phyloP scores from a whole-genome alignment of 306 rosid genomes.

The Myrica gale region DNA sequence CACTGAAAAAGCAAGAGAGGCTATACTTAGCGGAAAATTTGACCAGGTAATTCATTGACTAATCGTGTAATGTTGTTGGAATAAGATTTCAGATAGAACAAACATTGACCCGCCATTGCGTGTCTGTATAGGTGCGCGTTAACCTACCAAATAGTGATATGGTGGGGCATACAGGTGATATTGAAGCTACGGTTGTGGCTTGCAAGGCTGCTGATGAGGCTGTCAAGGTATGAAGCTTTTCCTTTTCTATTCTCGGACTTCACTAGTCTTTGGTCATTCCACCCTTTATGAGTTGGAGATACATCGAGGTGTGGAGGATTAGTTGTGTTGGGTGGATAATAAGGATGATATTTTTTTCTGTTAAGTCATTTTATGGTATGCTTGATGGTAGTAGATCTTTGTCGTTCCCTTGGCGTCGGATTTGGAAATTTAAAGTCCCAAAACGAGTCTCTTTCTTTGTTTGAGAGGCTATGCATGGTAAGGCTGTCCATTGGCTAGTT shows the following conservation, averaged over 20 bases:
- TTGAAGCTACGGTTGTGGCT: constrained; percentile 86
- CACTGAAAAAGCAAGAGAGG: constrained; percentile 90
- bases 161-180: constrained; percentile 78
- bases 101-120: background rate
- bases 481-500: too few species aligned
- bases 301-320: background rate
- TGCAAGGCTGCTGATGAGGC: constrained; percentile 98
- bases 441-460: too few species aligned
- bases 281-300: background rate
- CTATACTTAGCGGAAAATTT: constrained; percentile 77
- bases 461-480: too few species aligned
- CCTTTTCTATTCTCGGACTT: background rate
- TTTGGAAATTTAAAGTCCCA: too few species aligned
- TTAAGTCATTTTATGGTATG: too few species aligned
- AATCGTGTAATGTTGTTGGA: constrained; percentile 1
- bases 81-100: constrained; percentile 7
- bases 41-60: constrained; percentile 47
- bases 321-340: too few species aligned
- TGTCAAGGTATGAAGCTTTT: constrained; percentile 60
- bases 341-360: too few species aligned
- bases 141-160: constrained; percentile 93
- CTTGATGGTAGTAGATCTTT: too few species aligned
- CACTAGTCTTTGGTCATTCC: background rate
- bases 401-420: too few species aligned
- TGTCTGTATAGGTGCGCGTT: constrained; percentile 70